Evolutionary conservation across 148 eudicot species (phyloP), one percentile per base, ranked within the genome.

Genomic region (Suaeda aralocaspica): DNA sequence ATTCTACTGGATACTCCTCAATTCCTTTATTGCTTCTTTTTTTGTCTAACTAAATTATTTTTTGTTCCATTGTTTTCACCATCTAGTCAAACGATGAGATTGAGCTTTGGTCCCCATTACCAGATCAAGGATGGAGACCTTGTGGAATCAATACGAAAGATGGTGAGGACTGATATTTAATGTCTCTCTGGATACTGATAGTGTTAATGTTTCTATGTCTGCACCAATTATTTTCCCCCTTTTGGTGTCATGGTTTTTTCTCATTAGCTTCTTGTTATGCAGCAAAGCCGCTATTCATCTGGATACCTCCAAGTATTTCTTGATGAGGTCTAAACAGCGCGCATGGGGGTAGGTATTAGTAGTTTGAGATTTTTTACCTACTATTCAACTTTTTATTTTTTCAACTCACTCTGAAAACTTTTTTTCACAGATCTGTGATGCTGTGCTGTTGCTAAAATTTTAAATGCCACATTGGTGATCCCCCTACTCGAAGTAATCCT

Each of bases 401-500:
- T n/a, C n/a, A n/a, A 21, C 31, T 62, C 25, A 60, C 63, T 29
- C 14, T 22, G 24, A 15, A n/a, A 7, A 21, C n/a, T 45, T 60
- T 33, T 59, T 48, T 69, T 59, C 67, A 28, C 75, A 94, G 99
- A 86, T 94, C 26, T 94, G 99, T 81, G 99, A 94, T 72, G 99
- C 99, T 67, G 97, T 81, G 97, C 96, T 1, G 93, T 94, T 72
- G 99, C 97, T 59, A 94, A 94, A 79, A 91, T 91, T 76, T 70
- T 94, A 77, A 94, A 94, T 81, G 99, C 97, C 41, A 91, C 99
- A 24, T 88, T 94, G 71, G 89, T 91, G 46, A 89, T 94, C 75
- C 99, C 99, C 24, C 82, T 84, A 77, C 92, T 94, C 60, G 99
- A 94, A 94, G 86, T 91, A 94, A 94, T 87, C 96, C 97, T 68